A percentile compares a stretch with the other conserved stretches of the same genome.
Conservation (phyloP, 805 yeast species). For the Kregervanrija fluxuum region DNA sequence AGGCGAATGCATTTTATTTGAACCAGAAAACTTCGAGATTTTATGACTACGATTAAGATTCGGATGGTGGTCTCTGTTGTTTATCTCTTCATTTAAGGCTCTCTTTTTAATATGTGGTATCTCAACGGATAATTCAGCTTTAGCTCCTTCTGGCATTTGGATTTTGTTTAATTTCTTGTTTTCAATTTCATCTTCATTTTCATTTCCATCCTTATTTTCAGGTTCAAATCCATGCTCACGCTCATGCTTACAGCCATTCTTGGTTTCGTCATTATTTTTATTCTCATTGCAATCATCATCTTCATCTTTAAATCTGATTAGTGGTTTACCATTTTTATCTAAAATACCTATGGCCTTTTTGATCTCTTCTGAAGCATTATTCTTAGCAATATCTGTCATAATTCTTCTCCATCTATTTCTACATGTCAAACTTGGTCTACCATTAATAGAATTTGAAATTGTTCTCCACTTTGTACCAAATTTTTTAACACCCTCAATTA, state of each 20-base stretch:
- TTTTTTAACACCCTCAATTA: conserved; percentile 59
- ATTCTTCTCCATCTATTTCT: conserved; percentile 90
- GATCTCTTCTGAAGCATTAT: conserved; percentile 49
- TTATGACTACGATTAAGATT: too few species aligned
- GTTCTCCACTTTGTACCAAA: conserved; percentile 89
- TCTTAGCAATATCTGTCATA: conserved; percentile 66
- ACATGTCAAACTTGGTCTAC: conserved; percentile 84
- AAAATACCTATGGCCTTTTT: conserved; percentile 49
- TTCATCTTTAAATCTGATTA: conserved; percentile 7
- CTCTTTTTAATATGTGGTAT: too few species aligned
- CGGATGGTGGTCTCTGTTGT: too few species aligned
- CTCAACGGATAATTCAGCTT: not conserved
- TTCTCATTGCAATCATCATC: not conserved
- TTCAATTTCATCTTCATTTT: not conserved
- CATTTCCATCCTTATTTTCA: not conserved
- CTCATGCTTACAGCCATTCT: not conserved
- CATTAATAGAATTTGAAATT: conserved; percentile 60
- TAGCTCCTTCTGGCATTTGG: not conserved
- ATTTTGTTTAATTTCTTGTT: not conserved
- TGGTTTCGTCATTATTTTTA: not conserved
- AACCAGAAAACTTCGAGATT: too few species aligned
- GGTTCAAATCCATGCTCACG: not conserved
- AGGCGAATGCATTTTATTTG: too few species aligned
- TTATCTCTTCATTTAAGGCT: too few species aligned
- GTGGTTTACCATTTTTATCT: conserved; percentile 13